Evolutionary conservation across 2,329 filamentous ascomycete species (phyloP), one percentile per base, ranked within the genome.

Genomic region (Onygena corvina): DNA sequence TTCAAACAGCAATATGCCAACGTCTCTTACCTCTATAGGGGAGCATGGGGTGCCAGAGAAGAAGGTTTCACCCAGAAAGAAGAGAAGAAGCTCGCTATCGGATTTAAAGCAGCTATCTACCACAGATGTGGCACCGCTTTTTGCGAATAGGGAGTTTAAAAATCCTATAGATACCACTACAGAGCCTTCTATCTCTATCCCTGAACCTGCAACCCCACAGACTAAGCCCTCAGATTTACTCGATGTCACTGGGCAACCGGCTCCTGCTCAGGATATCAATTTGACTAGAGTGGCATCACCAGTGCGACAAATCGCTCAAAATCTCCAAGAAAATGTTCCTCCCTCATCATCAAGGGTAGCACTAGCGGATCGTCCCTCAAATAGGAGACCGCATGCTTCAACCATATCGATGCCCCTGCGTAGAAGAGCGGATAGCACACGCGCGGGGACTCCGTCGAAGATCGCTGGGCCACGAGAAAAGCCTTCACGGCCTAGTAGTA

Each of bases 61-160:
- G 56, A 63, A 63, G 21, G 57, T 38, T 50, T 71, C 63, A 54
- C 64, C 65, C n/a, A 81, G 77, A 62, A 89, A 82, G 69, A 95
- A 94, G 71, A 77, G 90, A 49, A 81, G 90, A 62, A 95, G 89
- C 67, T 95, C 89, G 21, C 70, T 96, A 35, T 94, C 89, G 3
- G 90, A 96, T 64, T 73, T 96, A 44, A 84, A 80, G 57, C 75
- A 71, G 50, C 70, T 86, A 14, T 81, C 90, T 67, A 76, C 64
- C 25, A 74, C 78, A 49, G 73, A 81, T 6, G 75, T 71, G 67
- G 36, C 52, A 6, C 59, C 63, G 9, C 54, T 58, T 31, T 49
- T 63, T 12, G 66, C 65, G 8, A 56, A 63, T 8, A 58, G 57
- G 33, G 59, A 64, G 16, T 48, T 55, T 18, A 57, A 71, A 63